Conservation (phyloP, 352 stramenopile species). For the Blastocystis hominis region DNA sequence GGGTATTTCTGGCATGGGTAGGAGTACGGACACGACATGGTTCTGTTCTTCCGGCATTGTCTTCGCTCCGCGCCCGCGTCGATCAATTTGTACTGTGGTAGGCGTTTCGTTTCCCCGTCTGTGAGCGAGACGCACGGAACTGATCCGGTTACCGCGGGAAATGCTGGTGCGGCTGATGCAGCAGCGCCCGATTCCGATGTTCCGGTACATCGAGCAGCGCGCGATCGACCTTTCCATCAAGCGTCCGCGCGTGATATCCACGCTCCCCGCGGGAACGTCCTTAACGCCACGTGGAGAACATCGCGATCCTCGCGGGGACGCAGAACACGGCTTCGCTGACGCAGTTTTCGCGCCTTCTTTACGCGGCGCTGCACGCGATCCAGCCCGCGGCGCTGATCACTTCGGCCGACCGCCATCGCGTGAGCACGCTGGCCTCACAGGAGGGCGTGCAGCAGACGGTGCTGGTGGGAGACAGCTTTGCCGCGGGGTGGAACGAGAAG, state of each 20-base stretch:
- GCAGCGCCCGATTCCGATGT: background rate
- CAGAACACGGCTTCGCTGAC: slow-evolving; percentile 16
- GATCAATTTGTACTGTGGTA: slow-evolving; percentile 33
- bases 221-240: slow-evolving; percentile 23
- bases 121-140: background rate
- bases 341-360: slow-evolving; percentile 4
- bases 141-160: background rate
- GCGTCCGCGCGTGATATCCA: slow-evolving; percentile 36
- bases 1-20: background rate
- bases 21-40: slow-evolving; percentile 12
- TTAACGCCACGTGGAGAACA: slow-evolving; percentile 33
- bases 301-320: slow-evolving; percentile 7
- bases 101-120: background rate
- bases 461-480: background rate
- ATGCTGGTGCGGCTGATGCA: slow-evolving; percentile 21
- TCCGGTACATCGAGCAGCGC: slow-evolving; percentile 15
- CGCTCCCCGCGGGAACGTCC: background rate
- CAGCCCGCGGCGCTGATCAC: background rate
- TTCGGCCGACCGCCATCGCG: slow-evolving; percentile 6
- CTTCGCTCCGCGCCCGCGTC: background rate
- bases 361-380: slow-evolving; percentile 31
- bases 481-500: slow-evolving; percentile 3
- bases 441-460: background rate
- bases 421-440: background rate
- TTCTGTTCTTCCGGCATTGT: slow-evolving; percentile 20